These are phyloP conservation scores for Parastagonospora avenae DNA, from an alignment of 2,329 filamentous ascomycete species.

Conservation along the genomic window DNA sequence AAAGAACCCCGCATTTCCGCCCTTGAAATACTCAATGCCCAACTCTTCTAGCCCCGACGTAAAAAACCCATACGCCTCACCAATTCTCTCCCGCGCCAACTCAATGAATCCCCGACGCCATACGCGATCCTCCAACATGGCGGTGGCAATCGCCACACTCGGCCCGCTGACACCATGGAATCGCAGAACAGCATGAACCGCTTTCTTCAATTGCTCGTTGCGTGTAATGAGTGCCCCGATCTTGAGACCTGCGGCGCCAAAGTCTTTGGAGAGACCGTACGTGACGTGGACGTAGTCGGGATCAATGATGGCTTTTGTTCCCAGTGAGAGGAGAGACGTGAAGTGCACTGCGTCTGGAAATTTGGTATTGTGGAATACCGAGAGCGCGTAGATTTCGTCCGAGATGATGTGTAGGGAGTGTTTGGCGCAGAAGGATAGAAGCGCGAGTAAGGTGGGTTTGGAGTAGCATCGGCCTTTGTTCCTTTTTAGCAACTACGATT, in stretches of 20 bases:
- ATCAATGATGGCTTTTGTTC: slow-evolving; percentile 52
- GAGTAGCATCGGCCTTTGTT: slow-evolving; percentile 44
- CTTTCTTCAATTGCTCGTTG: slow-evolving; percentile 20
- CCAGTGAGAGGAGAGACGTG: slow-evolving; percentile 25
- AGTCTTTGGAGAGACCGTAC: slow-evolving; percentile 53
- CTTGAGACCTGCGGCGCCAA: slow-evolving; percentile 58
- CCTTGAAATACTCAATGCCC: slow-evolving; percentile 54
- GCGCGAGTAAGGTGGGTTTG: slow-evolving; percentile 42
- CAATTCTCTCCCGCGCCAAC: slow-evolving; percentile 51
- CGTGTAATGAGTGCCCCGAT: slow-evolving; percentile 23
- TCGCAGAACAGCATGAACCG: slow-evolving; percentile 43
- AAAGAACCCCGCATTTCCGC: slow-evolving; percentile 63
- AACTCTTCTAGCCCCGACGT: slow-evolving; percentile 46
- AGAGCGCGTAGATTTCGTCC: slow-evolving; percentile 65
- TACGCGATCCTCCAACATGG: slow-evolving; percentile 24
- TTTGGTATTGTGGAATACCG: slow-evolving; percentile 45
- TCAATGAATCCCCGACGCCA: slow-evolving; percentile 52
- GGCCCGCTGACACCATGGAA: slow-evolving; percentile 25
- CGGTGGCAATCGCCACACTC: slow-evolving; percentile 20
- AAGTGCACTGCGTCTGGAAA: slow-evolving; percentile 21
- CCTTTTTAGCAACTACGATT: background rate
- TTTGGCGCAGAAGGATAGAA: slow-evolving; percentile 57
- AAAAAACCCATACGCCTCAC: slow-evolving; percentile 48
- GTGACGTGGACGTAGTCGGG: slow-evolving; percentile 58
- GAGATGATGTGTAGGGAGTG: slow-evolving; percentile 60